Evolutionary conservation across 2,329 filamentous ascomycete genomes (phyloP), one percentile per base, ranked within the genome.

Genomic region (Immersiporthe knoxdaviesiana): DNA sequence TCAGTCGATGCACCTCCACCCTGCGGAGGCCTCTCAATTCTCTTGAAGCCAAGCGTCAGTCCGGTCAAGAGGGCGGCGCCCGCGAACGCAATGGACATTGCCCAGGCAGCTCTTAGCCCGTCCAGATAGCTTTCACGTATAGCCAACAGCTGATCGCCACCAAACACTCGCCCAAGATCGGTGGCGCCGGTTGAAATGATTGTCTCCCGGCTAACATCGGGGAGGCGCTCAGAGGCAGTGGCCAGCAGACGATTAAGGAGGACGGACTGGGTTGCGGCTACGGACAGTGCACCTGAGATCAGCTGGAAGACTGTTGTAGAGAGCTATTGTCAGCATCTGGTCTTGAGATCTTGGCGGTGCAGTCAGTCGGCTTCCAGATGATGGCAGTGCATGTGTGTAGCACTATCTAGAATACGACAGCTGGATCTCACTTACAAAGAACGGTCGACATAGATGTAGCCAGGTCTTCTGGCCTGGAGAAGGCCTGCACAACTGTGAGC

Each of bases 181-280:
- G 56, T 59, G 8, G 56, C 56, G 56, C 56, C 56, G 27, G 56
- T 59, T 18, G 56, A 32, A 56, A 56, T 56, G 27, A 56, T 56
- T 24, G 52, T 56, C 52, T 27, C 7, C 2, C 52, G 52, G n/a
- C 52, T 56, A n/a, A 56, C 27, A 30, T 56, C 27, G 52, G 52
- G 52, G 11, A 56, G 52, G 52, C 52, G 52, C 27, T 56, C 27
- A 24, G n/a, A 10, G 52, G 52, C 52, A 16, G 52, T 24, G n/a
- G 52, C 52, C 12, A 56, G 27, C 3, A 56, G 52, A 14, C 52
- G 52, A 30, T 27, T 56, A 4, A 56, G 52, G 27, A 56, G 52
- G n/a, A 56, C 52, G 52, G 52, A 56, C 52, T 56, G n/a, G n/a
- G 52, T 12, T 56, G 52, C 52, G n/a, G 52, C 52, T 56, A 56